These are phyloP conservation scores for Xylariaceae sp. DNA, from an alignment of 2,329 filamentous ascomycete species.

Conservation along the genomic window DNA sequence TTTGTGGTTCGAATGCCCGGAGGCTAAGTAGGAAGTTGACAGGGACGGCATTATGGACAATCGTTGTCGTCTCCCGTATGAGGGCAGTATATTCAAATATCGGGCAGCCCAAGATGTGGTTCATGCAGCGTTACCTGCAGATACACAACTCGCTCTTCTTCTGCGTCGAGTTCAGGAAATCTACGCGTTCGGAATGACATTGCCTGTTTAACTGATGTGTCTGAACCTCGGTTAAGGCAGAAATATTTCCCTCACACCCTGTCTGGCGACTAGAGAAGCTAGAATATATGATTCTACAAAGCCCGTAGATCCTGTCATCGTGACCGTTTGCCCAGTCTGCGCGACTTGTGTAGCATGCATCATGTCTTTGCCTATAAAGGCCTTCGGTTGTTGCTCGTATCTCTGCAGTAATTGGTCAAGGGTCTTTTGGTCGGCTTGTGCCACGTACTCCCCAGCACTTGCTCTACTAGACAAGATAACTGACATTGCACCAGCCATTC, in stretches of 20 bases:
- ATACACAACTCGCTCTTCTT: conserved; percentile 28
- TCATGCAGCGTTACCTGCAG: conserved; percentile 23
- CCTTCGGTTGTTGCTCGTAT: conserved; percentile 2
- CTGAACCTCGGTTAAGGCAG: conserved; percentile 14
- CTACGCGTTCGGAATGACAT: conserved; percentile 13
- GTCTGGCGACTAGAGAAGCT: conserved; percentile 1
- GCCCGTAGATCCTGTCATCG: conserved; percentile 19
- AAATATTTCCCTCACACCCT: conserved; percentile 8
- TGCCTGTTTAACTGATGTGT: neutral
- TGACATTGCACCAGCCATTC: conserved; percentile 5
- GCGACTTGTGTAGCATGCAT: no score
- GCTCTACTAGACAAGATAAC: neutral
- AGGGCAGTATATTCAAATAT: conserved; percentile 21
- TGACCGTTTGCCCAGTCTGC: neutral
- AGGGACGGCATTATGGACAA: conserved; percentile 36
- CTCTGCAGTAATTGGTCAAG: neutral
- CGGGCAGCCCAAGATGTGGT: conserved; percentile 26
- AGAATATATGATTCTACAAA: conserved; percentile 22
- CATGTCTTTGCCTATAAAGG: neutral
- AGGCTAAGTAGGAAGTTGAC: conserved; percentile 36
- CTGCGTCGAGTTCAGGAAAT: neutral
- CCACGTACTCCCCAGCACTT: neutral
- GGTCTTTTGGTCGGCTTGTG: neutral
- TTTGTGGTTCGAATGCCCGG: conserved; percentile 28
- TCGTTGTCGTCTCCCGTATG: conserved; percentile 21